phyloP scores from a whole-genome alignment of 2,329 filamentous ascomycete genomes.

The Claviceps paspali region DNA sequence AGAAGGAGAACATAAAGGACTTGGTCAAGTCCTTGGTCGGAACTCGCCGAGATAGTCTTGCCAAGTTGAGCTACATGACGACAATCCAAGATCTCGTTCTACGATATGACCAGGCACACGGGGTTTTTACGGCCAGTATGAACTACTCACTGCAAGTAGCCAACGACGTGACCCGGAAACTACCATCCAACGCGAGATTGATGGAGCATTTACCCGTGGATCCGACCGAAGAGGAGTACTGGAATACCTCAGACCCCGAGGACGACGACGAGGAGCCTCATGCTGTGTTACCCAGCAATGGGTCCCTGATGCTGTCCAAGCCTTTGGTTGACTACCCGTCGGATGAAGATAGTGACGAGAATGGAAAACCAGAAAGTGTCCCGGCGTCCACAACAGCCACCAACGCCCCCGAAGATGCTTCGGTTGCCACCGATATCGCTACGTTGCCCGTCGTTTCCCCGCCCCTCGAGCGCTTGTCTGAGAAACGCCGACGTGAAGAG shows the following conservation, averaged over 20 bases:
- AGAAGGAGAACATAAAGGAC: constrained; percentile 64
- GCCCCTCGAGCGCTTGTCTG: constrained; percentile 64
- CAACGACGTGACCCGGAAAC: constrained; percentile 34
- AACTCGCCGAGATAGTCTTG: constrained; percentile 64
- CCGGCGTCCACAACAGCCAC: constrained; percentile 14
- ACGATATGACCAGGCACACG: constrained; percentile 66
- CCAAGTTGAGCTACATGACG: constrained; percentile 64
- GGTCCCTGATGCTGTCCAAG: constrained; percentile 45
- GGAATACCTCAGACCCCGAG: constrained; percentile 76
- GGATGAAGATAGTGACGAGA: constrained; percentile 57
- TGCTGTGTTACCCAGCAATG: constrained; percentile 39
- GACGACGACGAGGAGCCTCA: constrained; percentile 45
- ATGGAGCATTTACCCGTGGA: constrained; percentile 64
- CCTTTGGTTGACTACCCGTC: constrained; percentile 85
- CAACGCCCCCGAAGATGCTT: constrained; percentile 17
- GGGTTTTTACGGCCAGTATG: constrained; percentile 45
- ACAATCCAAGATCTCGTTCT: constrained; percentile 65
- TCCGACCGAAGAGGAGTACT: constrained; percentile 80
- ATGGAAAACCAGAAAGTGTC: constrained; percentile 40
- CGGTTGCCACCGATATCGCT: constrained; percentile 15
- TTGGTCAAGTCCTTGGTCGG: constrained; percentile 74
- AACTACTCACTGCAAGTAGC: constrained; percentile 63
- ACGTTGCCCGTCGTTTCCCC: constrained; percentile 22
- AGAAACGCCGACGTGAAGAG: constrained; percentile 83
- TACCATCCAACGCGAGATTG: constrained; percentile 35